phyloP scores from a whole-genome alignment of 768 basidiomycete species.

The Rhodotorula graminis region DNA sequence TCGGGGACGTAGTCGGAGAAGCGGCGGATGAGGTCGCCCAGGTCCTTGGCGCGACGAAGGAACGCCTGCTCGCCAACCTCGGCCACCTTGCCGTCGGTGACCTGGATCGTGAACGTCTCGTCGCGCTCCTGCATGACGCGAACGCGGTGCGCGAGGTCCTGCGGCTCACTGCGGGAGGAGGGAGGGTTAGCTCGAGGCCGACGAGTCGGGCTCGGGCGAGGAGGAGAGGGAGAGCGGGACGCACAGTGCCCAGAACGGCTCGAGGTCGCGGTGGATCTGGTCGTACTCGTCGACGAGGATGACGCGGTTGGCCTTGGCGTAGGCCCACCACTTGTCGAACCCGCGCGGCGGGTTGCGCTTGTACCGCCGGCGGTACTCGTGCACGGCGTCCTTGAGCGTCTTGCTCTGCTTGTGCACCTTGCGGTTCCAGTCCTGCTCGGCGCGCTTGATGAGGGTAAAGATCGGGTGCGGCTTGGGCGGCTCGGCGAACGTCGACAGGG shows the following conservation, averaged over 20 bases:
- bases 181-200: neutral
- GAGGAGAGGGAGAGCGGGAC: conserved; percentile 29
- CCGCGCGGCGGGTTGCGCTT: conserved; percentile 75
- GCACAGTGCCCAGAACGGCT: conserved; percentile 77
- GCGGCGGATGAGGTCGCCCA: conserved; percentile 38
- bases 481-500: conserved; percentile 14
- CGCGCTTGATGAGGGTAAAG: conserved; percentile 72
- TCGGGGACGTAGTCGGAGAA: conserved; percentile 37
- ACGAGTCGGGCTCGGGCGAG: too few species aligned
- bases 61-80: conserved; percentile 36
- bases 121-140: conserved; percentile 41
- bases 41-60: conserved; percentile 40
- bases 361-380: conserved; percentile 76
- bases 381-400: conserved; percentile 69
- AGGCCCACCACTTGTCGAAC: conserved; percentile 81
- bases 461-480: conserved; percentile 63
- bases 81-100: conserved; percentile 32
- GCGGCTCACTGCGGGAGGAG: conserved; percentile 29
- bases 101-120: conserved; percentile 42
- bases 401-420: conserved; percentile 71
- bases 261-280: conserved; percentile 56
- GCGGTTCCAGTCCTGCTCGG: conserved; percentile 64
- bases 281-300: conserved; percentile 81
- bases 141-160: conserved; percentile 39
- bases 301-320: conserved; percentile 65